Base-by-base conservation (phyloP, 768 basidiomycete species). In the Lactarius pseudohatsudake region DNA sequence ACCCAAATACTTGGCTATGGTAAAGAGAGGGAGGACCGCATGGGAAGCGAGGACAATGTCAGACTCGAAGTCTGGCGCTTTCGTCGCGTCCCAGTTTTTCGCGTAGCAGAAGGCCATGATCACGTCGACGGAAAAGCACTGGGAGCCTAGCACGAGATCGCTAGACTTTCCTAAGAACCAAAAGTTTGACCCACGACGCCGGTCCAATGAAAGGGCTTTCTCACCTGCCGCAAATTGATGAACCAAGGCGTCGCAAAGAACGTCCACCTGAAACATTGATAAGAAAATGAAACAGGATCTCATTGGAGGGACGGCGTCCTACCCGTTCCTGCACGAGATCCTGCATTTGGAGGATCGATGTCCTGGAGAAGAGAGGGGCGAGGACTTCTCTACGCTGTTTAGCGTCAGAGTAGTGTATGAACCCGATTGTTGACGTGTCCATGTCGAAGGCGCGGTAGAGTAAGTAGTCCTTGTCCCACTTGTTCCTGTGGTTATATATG, bases 381-480 rank as follows among this genome's bases (percentile, higher is more conserved):
- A 61, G 45, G 11, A 50, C 60, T 1, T 50, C 60, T 28, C 43
- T 26, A 28, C 20, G 43, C 43, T 45, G 45, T 22, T 47, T 47
- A 11, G 45, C 45, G 10, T 47, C 10, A 22, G 45, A 47, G 10
- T 47, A 47, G 45, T 11, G 20, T 22, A 20, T 47, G 45, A 47
- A 22, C 9, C 45, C 45, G 45, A 47, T n/a, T 18, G 60, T 1
- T 8, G 40, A 15, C 3, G 60, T 30, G 30, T 61, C 60, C 60
- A 32, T n/a, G 60, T 61, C 60, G 30, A 53, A 61, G 22, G 45
- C 60, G 43, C 45, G 30, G 32, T 61, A 61, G 9, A 47, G 45
- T 4, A 47, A 22, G n/a, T 9, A 4, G n/a, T 47, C 45, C 45
- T 47, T 47, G n/a, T 47, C 45, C 45, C 45, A 47, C n/a, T 47